Base-by-base conservation (phyloP, 306 rosid species). In the Medicago ruthenica region DNA sequence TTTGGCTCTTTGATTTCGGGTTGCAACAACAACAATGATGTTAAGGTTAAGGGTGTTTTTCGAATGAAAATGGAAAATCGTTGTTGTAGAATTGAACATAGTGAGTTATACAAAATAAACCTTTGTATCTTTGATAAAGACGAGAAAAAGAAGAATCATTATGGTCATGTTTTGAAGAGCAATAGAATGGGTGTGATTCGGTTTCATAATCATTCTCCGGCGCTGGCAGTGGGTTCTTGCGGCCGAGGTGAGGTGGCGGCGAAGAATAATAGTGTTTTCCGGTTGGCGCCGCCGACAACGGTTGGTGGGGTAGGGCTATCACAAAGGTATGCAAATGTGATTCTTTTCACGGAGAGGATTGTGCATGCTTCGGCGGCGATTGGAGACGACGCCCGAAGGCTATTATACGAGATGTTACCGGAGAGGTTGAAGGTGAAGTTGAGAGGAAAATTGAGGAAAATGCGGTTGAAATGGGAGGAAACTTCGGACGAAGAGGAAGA, bases 301-400 rank as follows among this genome's bases (percentile, higher is more conserved):
- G 89, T 89, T 2, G 97, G 97, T 0, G 97, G 90, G 3, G 74
- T 86, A 0, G 95, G 95, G 8, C 83, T 92, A 2, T 80, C 95
- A 2, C 6, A 63, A 1, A 82, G 90, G 4, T 92, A 92, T 76
- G 95, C 97, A 6, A 89, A 78, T 40, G 80, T 89, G 76, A 80
- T 92, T 24, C 8, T 85, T n/a, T 69, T 76, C 0, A 84, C 71
- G 5, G 97, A 89, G 37, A 76, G 86, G 59, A 89, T 87, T 36
- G 71, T 91, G 14, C 78, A 82, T 78, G 68, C 80, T 8, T 82
- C 89, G 41, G 65, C 64, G 1, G 80, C 70, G 9, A 67, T 92
- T 6, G 86, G 86, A 3, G 72, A 82, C 0, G 83, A 80, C 0
- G 89, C 75, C 10, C 90, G 95, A 0, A 84, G 10, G n/a, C 67